Percentiles rank a stretch among this genome's conserved stretches.
phyloP scores from a whole-genome alignment of 805 yeast genomes.

The Metschnikowia vanudenii region DNA sequence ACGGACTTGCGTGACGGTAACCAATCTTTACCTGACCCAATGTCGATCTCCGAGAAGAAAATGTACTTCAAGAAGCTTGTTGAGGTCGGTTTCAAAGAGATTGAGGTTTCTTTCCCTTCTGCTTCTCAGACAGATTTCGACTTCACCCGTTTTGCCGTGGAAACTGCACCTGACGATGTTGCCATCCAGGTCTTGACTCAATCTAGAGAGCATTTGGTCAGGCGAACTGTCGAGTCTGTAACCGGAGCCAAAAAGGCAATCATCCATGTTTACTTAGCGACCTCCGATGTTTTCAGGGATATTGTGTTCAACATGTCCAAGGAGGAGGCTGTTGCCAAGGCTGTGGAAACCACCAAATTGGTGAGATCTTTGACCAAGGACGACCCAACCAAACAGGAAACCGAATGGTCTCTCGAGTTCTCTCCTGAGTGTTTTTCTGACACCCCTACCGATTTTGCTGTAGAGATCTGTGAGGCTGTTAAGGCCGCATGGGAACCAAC shows the following conservation, averaged over 20 bases:
- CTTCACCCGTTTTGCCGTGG: conserved; percentile 77
- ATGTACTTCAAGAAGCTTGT: conserved; percentile 70
- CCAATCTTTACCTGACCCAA: conserved; percentile 80
- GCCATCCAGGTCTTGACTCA: conserved; percentile 71
- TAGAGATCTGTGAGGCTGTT: conserved; percentile 77
- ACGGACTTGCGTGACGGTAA: conserved; percentile 82
- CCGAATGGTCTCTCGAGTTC: conserved; percentile 70
- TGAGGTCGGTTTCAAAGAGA: conserved; percentile 76
- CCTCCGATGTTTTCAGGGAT: conserved; percentile 72
- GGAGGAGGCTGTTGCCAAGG: conserved; percentile 65
- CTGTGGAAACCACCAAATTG: conserved; percentile 66
- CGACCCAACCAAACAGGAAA: conserved; percentile 61
- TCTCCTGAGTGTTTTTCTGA: conserved; percentile 79
- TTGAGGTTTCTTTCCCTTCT: conserved; percentile 78
- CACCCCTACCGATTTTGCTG: conserved; percentile 70
- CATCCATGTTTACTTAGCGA: conserved; percentile 72
- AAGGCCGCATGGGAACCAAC: conserved; percentile 78
- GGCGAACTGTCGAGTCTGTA: conserved; percentile 71
- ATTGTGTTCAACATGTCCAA: conserved; percentile 72
- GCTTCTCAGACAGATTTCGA: conserved; percentile 83
- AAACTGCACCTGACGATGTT: conserved; percentile 74
- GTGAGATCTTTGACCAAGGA: conserved; percentile 72
- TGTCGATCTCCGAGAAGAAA: conserved; percentile 72
- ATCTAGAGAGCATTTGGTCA: conserved; percentile 71
- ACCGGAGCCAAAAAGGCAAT: conserved; percentile 72